A percentile compares a stretch with the other conserved stretches of the same genome.
These are phyloP conservation scores for Sordaria brevicollis DNA, from an alignment of 495 filamentous ascomycete species.

Conservation along the genomic window DNA sequence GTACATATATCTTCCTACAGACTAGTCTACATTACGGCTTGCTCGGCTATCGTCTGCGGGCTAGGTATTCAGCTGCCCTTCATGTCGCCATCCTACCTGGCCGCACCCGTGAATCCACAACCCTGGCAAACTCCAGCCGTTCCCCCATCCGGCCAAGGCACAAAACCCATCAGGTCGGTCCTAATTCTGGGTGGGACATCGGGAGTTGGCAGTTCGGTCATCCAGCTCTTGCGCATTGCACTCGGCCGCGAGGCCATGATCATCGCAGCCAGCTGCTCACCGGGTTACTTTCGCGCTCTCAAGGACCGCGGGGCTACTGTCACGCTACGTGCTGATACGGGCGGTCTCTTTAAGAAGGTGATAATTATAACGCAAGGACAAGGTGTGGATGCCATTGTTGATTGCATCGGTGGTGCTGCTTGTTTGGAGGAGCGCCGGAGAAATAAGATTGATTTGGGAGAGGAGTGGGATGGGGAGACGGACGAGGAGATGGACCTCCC, in stretches of 20 bases:
- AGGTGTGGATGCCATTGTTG: slow-evolving; percentile 34
- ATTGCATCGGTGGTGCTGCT: slow-evolving; percentile 15
- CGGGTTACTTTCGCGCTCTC: slow-evolving; percentile 18
- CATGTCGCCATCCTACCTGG: slow-evolving; percentile 7
- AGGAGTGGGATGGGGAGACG: too few relatives aligned
- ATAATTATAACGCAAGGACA: slow-evolving; percentile 1
- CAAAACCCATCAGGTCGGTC: slow-evolving; percentile 16
- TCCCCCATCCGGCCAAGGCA: background rate
- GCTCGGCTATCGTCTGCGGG: slow-evolving; percentile 18
- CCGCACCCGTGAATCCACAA: too few relatives aligned
- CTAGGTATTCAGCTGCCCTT: slow-evolving; percentile 22
- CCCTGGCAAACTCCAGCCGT: background rate
- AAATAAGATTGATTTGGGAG: too few relatives aligned
- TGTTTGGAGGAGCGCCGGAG: too few relatives aligned
- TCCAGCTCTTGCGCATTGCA: slow-evolving; percentile 30
- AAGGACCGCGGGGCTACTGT: slow-evolving; percentile 5
- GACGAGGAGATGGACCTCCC: too few relatives aligned
- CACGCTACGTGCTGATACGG: slow-evolving; percentile 20
- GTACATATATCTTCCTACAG: slow-evolving; percentile 8
- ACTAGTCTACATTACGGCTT: slow-evolving; percentile 31
- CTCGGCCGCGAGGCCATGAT: slow-evolving; percentile 24
- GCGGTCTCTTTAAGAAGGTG: background rate
- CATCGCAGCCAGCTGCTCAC: slow-evolving; percentile 28
- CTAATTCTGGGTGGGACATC: slow-evolving; percentile 37
- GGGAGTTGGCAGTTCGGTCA: slow-evolving; percentile 26